Evolutionary conservation across 495 filamentous ascomycete genomes (phyloP), one percentile per base, ranked within the genome.

Genomic region (Tuber calosporum): DNA sequence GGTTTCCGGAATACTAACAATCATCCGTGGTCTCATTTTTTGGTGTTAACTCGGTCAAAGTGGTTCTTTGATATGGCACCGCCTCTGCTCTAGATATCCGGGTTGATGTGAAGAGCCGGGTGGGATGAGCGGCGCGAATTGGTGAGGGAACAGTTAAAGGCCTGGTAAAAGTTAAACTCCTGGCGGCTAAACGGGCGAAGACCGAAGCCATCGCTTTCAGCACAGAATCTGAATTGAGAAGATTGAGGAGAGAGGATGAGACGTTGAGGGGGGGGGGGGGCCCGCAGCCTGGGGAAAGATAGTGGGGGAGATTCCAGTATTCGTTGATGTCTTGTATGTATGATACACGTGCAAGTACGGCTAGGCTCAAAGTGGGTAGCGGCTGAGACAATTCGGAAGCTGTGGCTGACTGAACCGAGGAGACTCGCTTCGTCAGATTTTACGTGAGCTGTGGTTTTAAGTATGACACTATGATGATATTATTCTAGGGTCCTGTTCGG

Each of bases 171-270:
- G 85, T 89, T 72, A 91, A 86, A 81, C 88, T 88, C 85, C 89
- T 90, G 81, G 87, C 86, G 82, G 87, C 85, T 72, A 91, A 84
- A 83, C 90, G 90, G 81, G 87, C 82, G 82, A 92, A 86, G 39
- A 88, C 84, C 73, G 86, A 86, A 82, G 90, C 87, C 90, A 92
- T 92, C 83, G 84, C 83, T 84, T 66, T 62, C 53, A 26, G 69
- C 70, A 26, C 58, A 20, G 48, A 48, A 39, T 41, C 53, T 76
- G 70, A 77, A 75, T 71, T 73, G 71, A 43, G 43, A 39, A 53
- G 36, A 26, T 72, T 69, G 78, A 81, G 79, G 37, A 73, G 79
- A 81, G 79, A 80, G 77, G 39, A 34, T 26, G 48, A 58, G 48
- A 26, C 48, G 20, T n/a, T n/a, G n/a, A n/a, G n/a, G n/a, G 19